Conservation (phyloP, 257 asterid species). For the Anisodus acutangulus region DNA sequence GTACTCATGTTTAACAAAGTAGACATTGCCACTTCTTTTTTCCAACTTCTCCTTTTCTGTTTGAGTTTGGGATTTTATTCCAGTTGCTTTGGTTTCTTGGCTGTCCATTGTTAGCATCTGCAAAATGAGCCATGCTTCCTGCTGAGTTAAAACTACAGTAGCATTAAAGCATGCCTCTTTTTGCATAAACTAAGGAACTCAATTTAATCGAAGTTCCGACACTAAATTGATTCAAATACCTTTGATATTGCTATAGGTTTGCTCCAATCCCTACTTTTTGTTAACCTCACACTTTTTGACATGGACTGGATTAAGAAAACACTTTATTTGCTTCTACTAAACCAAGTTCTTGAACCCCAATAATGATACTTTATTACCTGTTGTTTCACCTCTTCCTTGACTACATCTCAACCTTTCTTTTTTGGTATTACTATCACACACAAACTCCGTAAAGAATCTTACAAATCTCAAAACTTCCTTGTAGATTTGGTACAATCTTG, state of each 20-base stretch:
- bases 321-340: neutral
- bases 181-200: conserved; percentile 5
- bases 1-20: neutral
- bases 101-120: conserved; percentile 2
- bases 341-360: conserved; percentile 14
- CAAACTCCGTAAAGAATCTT: neutral
- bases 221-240: conserved; percentile 1
- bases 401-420: conserved; percentile 10
- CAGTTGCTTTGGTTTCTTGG: conserved; percentile 17
- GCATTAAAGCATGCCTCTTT: neutral
- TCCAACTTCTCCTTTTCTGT: conserved; percentile 1
- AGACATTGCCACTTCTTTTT: neutral
- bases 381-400: conserved; percentile 17
- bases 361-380: neutral
- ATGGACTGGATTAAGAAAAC: neutral
- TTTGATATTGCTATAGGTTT: neutral
- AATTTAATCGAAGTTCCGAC: neutral
- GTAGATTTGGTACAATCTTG: neutral
- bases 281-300: neutral
- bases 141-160: conserved; percentile 10
- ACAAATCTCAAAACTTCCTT: neutral
- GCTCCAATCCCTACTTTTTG: neutral
- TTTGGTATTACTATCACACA: neutral
- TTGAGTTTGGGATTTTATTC: neutral
- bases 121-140: neutral